A percentile compares a stretch with the other conserved stretches of the same genome.
Conservation (phyloP, 1,284 basidiomycete genomes). For the Cutaneotrichosporon sp. region DNA sequence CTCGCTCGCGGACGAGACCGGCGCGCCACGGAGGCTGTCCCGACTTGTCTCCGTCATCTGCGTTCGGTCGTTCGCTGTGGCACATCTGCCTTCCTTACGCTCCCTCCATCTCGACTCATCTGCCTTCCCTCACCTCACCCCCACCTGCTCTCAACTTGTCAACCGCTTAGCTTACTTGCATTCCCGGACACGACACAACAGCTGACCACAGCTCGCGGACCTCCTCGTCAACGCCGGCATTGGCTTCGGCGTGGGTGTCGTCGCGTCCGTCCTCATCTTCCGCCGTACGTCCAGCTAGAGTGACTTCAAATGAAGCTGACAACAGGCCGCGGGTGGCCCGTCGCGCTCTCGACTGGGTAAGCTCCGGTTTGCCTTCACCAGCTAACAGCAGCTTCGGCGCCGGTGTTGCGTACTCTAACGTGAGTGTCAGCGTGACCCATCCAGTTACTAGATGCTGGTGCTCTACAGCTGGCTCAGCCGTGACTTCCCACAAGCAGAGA, state of each 20-base stretch:
- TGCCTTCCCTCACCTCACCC: background rate
- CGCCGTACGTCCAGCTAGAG: slow-evolving; percentile 67
- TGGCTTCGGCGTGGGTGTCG: slow-evolving; percentile 90
- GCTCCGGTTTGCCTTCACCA: background rate
- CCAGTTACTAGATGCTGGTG: slow-evolving; percentile 56
- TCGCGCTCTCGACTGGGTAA: slow-evolving; percentile 87
- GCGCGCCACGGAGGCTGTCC: too few species aligned
- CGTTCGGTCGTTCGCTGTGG: background rate
- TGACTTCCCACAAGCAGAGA: too few species aligned
- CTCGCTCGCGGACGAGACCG: too few species aligned
- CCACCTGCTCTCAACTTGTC: background rate
- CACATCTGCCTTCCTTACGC: background rate
- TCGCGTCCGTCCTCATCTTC: slow-evolving; percentile 92
- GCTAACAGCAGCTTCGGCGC: slow-evolving; percentile 50
- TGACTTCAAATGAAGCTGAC: slow-evolving; percentile 9
- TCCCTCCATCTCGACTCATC: background rate
- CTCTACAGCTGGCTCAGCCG: slow-evolving; percentile 90
- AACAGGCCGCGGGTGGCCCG: slow-evolving; percentile 92
- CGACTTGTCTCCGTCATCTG: too few species aligned
- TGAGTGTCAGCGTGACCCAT: slow-evolving; percentile 23
- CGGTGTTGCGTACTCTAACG: slow-evolving; percentile 74
- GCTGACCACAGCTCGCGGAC: slow-evolving; percentile 53
- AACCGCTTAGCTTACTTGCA: background rate
- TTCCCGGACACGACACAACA: background rate
- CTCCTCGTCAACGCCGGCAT: slow-evolving; percentile 70